A percentile compares a stretch with the other conserved stretches of the same genome.
Evolutionary conservation across 768 basidiomycete species (phyloP).

Genomic region (Lentinula sp.): DNA sequence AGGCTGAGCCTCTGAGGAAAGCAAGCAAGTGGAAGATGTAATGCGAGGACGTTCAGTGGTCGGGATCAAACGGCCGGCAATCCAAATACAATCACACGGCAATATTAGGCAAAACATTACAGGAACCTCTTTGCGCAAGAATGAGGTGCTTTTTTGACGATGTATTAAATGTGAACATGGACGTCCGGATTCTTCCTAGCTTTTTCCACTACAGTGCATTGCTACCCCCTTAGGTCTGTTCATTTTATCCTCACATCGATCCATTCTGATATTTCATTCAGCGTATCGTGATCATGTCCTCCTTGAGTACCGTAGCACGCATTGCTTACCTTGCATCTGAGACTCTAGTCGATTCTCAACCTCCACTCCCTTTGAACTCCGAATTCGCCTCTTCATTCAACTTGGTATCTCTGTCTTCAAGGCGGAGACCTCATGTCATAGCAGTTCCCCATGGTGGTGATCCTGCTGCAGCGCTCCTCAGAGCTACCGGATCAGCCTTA

Average conservation of each 20-base stretch:
- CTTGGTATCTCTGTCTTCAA: conserved; percentile 25
- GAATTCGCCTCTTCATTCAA: conserved; percentile 34
- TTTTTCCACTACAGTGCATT: neutral
- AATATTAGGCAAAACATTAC: neutral
- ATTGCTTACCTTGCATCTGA: conserved; percentile 72
- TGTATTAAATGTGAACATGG: neutral
- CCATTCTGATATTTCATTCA: neutral
- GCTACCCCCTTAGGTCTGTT: neutral
- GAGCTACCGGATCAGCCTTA: conserved; percentile 38
- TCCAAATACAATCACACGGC: neutral
- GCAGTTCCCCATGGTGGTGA: conserved; percentile 62
- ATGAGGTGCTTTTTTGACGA: neutral
- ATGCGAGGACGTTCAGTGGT: too few species aligned
- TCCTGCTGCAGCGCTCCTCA: conserved; percentile 50
- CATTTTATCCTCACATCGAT: neutral
- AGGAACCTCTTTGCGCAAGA: neutral
- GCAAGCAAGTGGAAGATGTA: too few species aligned
- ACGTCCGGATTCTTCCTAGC: neutral
- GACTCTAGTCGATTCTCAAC: conserved; percentile 52
- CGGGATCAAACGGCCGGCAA: neutral
- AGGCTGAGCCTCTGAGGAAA: too few species aligned
- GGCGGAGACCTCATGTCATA: conserved; percentile 36
- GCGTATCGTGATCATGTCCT: conserved; percentile 8
- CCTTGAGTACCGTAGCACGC: conserved; percentile 44
- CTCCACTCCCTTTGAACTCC: conserved; percentile 33